Base-by-base conservation (phyloP, 2,329 filamentous ascomycete genomes). In the Alternaria brassicicola region DNA sequence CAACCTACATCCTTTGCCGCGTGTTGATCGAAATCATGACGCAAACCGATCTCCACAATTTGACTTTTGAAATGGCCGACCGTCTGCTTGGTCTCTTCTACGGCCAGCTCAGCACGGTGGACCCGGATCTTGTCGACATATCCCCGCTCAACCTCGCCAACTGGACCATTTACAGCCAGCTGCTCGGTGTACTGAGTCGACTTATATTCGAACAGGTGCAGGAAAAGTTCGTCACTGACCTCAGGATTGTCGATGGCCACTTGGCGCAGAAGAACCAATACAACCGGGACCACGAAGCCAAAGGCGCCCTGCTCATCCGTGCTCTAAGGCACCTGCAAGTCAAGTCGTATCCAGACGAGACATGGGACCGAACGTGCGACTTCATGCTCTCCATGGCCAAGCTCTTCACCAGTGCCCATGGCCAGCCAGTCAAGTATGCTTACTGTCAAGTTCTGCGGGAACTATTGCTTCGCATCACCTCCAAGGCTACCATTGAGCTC, bases 61-160 rank as follows among this genome's bases (percentile, higher is more conserved):
- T 99, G 65, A 96, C 91, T 6, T 83, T 88, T 1, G 94, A 97
- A 67, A 96, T 97, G 87, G 93, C 96, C 59, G 92, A 95, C 61
- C 94, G 96, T 66, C 83, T 99, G 4, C 94, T 98, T 74, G 92
- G 89, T 63, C 96, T 99, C 59, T 97, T 99, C 53, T 99, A 98
- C 76, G 89, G 89, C n/a, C 95, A 98, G 76, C 83, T 99, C 9
- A 96, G 93, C 72, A 90, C 89, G 43, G 90, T 93, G 7, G 93
- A 98, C 60, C 88, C 91, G 0, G 92, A 97, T 7, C 88, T 93
- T 70, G 81, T 94, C 3, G 82, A 88, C 61, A 83, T 89, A 8
- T 97, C 93, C 0, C 88, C 91, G 0, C 82, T 98, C 23, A 92
- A 93, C 65, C 88, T 95, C 78, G 91, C 95, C 13, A 99, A 99